These are phyloP conservation scores for Exophiala oligosperma DNA, from an alignment of 2,329 filamentous ascomycete species.

Conservation along the genomic window DNA sequence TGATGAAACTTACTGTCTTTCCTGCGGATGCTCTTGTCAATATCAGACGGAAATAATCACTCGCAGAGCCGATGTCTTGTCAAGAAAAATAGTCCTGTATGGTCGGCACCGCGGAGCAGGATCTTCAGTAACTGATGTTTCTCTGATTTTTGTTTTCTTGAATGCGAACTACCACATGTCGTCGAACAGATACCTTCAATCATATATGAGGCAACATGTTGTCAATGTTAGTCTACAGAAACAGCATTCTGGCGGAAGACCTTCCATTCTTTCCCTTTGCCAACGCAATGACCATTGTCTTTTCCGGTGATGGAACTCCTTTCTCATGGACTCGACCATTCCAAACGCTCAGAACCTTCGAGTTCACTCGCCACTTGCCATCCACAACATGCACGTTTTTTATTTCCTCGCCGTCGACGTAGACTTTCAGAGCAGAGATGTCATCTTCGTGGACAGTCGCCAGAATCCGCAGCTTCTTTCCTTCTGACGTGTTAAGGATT, in stretches of 20 bases:
- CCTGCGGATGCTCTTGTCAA: neutral
- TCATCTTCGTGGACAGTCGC: neutral
- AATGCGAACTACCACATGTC: too few species aligned
- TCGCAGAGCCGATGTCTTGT: too few species aligned
- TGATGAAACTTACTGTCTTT: too few species aligned
- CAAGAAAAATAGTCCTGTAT: too few species aligned
- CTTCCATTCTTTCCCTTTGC: slow-evolving; percentile 5
- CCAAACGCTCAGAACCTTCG: neutral
- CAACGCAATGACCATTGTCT: slow-evolving; percentile 4
- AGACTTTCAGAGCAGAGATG: neutral
- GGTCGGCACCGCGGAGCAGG: too few species aligned
- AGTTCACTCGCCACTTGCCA: neutral
- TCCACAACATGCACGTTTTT: neutral
- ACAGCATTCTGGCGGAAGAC: neutral
- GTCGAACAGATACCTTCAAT: too few species aligned
- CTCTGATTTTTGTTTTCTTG: too few species aligned
- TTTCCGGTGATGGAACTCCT: neutral
- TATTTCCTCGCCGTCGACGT: slow-evolving; percentile 5
- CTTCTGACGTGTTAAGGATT: neutral
- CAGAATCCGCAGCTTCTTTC: slow-evolving; percentile 7
- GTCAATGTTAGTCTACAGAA: neutral
- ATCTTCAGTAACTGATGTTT: too few species aligned
- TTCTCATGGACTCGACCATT: slow-evolving; percentile 1
- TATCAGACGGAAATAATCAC: too few species aligned
- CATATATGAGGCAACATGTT: too few species aligned